phyloP scores from a whole-genome alignment of 2,329 filamentous ascomycete species.

The Xylariaceae sp. region DNA sequence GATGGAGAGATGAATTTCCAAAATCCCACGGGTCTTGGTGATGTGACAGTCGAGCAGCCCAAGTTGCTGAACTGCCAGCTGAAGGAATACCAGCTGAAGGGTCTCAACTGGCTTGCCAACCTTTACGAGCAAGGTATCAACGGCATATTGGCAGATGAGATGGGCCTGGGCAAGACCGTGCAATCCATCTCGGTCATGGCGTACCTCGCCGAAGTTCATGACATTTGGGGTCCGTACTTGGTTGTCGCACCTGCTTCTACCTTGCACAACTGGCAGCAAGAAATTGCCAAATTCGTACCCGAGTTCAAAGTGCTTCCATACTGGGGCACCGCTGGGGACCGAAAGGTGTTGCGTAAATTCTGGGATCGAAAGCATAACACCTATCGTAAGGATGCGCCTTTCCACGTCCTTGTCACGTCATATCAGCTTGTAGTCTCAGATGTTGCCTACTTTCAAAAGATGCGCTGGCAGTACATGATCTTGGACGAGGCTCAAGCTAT shows the following conservation, averaged over 20 bases:
- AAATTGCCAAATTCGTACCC: constrained; percentile 93
- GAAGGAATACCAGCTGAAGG: constrained; percentile 99
- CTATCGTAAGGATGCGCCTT: constrained; percentile 89
- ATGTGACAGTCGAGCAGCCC: constrained; percentile 92
- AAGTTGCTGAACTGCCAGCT: constrained; percentile 92
- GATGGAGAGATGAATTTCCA: constrained; percentile 99
- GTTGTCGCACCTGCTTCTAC: constrained; percentile 97
- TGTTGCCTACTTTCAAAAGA: constrained; percentile 97
- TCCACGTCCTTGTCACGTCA: constrained; percentile 95
- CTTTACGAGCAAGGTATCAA: constrained; percentile 99
- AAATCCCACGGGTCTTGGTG: constrained; percentile 92
- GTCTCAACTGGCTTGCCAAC: constrained; percentile 98
- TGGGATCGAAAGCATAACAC: constrained; percentile 98
- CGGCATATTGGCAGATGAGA: constrained; percentile 97
- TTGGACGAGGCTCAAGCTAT: constrained; percentile 98
- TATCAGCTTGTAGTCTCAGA: constrained; percentile 98
- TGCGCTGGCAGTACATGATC: constrained; percentile 99
- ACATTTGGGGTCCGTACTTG: constrained; percentile 97
- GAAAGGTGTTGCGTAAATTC: constrained; percentile 96
- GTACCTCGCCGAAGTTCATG: constrained; percentile 94
- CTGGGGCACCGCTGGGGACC: constrained; percentile 93
- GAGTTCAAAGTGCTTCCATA: constrained; percentile 95
- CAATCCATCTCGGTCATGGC: constrained; percentile 99
- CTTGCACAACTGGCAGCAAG: constrained; percentile 98
- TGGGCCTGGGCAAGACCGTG: constrained; percentile 99